Evolutionary conservation across 805 yeast genomes (phyloP), one percentile per base, ranked within the genome.

Genomic region (Suhomyces sp.): DNA sequence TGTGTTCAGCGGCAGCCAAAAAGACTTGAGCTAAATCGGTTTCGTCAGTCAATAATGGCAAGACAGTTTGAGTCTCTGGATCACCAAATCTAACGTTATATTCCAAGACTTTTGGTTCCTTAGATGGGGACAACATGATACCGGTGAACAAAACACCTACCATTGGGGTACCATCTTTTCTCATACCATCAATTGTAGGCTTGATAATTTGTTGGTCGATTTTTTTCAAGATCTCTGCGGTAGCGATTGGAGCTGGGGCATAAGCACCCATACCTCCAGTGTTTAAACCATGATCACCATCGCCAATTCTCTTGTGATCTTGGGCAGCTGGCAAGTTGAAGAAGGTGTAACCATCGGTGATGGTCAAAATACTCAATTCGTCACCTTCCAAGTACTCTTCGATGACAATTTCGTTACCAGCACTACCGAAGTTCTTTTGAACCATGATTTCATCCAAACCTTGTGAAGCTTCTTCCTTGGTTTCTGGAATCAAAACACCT

Each of bases 181-280:
- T 83, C 96, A 93, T 86, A 40, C 98, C 98, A 51, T 81, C 88
- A 53, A 93, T 82, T 23, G 96, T 85, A 38, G 98, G 98, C 63
- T 83, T 80, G 52, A 95, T 75, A 51, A 95, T 75, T n/a, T 74
- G 70, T 31, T 70, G 67, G 54, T 88, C 79, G 56, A 93, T 88
- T 60, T 79, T 71, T 42, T 72, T 66, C 51, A 90, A 62, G 23
- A 93, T 58, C 16, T 74, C 71, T 2, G 87, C 80, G 13, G 97
- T 87, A 13, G 95, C 98, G 44, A 88, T 72, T 38, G 98, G 98
- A 8, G 98, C 95, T 20, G 99, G 99, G 6, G 98, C 93, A 56
- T 93, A 93, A 6, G 98, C 95, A 46, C 99, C 99, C 99, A 93
- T 93, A 45, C 99, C 99, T 49, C 99, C 99, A 24, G 99, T 93